Conservation (phyloP, 164 flowering plant species). For the Protea cynaroides region DNA sequence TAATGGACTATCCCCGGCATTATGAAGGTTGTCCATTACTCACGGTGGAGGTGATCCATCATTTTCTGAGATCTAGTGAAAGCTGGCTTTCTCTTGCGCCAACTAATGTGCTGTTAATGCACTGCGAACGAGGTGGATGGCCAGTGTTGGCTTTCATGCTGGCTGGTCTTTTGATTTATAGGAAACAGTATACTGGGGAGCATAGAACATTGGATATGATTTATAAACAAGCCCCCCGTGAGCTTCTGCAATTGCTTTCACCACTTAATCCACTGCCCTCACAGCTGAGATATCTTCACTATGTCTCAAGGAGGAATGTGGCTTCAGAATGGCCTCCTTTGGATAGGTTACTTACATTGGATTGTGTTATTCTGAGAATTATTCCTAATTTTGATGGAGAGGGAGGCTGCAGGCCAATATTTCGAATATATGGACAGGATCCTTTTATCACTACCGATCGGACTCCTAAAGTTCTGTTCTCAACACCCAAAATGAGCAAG, state of each 20-base stretch:
- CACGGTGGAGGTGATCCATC: conserved; percentile 80
- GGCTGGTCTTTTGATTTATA: conserved; percentile 77
- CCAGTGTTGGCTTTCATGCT: conserved; percentile 92
- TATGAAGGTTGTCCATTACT: conserved; percentile 87
- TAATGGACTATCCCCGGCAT: conserved; percentile 93
- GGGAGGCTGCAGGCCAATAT: conserved; percentile 79
- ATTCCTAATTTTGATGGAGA: conserved; percentile 71
- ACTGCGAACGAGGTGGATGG: conserved; percentile 95
- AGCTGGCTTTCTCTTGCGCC: conserved; percentile 89
- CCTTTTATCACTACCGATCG: conserved; percentile 48
- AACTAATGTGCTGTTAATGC: conserved; percentile 77
- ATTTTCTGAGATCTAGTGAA: conserved; percentile 80
- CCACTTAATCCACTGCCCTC: conserved; percentile 88
- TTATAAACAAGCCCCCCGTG: conserved; percentile 84
- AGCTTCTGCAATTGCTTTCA: conserved; percentile 68
- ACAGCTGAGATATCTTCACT: conserved; percentile 84
- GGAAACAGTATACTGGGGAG: conserved; percentile 80
- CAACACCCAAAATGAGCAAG: conserved; percentile 59
- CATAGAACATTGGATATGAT: conserved; percentile 91
- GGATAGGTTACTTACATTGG: conserved; percentile 77
- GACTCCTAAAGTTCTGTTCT: conserved; percentile 57
- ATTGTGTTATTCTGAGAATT: conserved; percentile 70
- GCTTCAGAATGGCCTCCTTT: conserved; percentile 87
- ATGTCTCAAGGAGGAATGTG: conserved; percentile 83
- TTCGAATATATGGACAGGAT: conserved; percentile 86